Conservation (phyloP, 2,329 filamentous ascomycete species). For the Neophaeococcomyces aloes region DNA sequence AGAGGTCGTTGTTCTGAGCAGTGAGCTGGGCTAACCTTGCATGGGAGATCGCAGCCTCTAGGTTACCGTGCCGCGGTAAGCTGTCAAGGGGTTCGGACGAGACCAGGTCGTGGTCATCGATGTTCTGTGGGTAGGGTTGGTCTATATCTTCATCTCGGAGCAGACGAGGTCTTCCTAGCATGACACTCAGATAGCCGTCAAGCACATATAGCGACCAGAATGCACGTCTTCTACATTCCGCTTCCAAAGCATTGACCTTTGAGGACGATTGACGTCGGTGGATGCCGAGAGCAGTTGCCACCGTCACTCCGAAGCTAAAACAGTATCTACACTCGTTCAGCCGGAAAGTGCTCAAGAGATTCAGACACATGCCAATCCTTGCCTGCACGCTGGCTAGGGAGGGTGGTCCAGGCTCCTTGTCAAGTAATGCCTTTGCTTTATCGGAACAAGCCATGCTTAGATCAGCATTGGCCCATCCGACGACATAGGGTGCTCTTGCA, state of each 20-base stretch:
- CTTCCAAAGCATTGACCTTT: conserved; percentile 27
- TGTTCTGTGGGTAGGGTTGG: conserved; percentile 45
- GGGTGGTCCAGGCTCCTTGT: conserved; percentile 38
- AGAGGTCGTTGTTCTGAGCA: conserved; percentile 20
- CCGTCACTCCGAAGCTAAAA: conserved; percentile 37
- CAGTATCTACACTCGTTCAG: conserved; percentile 47
- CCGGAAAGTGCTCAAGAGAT: conserved; percentile 44
- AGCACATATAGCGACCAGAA: conserved; percentile 56
- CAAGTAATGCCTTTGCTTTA: conserved; percentile 16
- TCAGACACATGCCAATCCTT: conserved; percentile 43
- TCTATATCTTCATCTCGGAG: conserved; percentile 56
- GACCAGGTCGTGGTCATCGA: conserved; percentile 50
- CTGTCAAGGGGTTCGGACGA: conserved; percentile 29
- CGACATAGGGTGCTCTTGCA: conserved; percentile 3
- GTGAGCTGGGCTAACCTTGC: conserved; percentile 23
- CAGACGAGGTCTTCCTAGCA: conserved; percentile 50
- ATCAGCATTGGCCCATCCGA: conserved; percentile 12
- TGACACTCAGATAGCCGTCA: conserved; percentile 54
- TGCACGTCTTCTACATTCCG: conserved; percentile 46
- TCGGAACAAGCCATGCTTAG: conserved; percentile 13
- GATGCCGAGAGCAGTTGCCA: conserved; percentile 35
- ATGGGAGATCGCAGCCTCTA: conserved; percentile 20
- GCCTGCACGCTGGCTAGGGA: conserved; percentile 44
- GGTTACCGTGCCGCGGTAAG: conserved; percentile 22
- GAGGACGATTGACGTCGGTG: conserved; percentile 26